These are phyloP conservation scores for Trametes meyenii DNA, from an alignment of 768 basidiomycete species.

Conservation along the genomic window DNA sequence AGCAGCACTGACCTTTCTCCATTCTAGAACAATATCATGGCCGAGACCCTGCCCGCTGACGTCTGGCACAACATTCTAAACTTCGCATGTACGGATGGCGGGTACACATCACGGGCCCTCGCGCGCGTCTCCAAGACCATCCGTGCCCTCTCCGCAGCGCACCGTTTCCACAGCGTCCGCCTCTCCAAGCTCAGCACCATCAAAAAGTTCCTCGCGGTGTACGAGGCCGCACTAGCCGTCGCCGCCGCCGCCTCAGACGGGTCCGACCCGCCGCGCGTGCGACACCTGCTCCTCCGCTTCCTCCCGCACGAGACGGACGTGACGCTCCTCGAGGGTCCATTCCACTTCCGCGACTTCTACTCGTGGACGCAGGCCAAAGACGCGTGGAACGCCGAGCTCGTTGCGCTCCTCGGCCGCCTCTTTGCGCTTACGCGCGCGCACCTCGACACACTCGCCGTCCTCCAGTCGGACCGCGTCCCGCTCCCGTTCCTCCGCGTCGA, in stretches of 20 bases:
- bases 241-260: neutral
- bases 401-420: neutral
- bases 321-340: constrained; percentile 1
- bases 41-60: neutral
- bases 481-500: constrained; percentile 6
- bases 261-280: constrained; percentile 9
- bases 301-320: constrained; percentile 14
- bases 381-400: constrained; percentile 7
- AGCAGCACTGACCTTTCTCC: neutral
- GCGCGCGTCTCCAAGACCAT: constrained; percentile 2
- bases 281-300: constrained; percentile 12
- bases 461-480: neutral
- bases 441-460: constrained; percentile 12
- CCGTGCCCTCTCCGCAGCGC: neutral
- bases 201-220: neutral
- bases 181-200: neutral
- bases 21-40: neutral
- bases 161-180: constrained; percentile 10
- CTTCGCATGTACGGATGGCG: constrained; percentile 9
- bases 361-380: constrained; percentile 4
- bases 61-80: constrained; percentile 11
- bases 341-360: constrained; percentile 4
- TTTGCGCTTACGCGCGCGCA: neutral
- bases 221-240: neutral
- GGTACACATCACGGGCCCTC: neutral